Evolutionary conservation across 805 yeast species (phyloP).

Genomic region (Debaryomyces tyrocola): DNA sequence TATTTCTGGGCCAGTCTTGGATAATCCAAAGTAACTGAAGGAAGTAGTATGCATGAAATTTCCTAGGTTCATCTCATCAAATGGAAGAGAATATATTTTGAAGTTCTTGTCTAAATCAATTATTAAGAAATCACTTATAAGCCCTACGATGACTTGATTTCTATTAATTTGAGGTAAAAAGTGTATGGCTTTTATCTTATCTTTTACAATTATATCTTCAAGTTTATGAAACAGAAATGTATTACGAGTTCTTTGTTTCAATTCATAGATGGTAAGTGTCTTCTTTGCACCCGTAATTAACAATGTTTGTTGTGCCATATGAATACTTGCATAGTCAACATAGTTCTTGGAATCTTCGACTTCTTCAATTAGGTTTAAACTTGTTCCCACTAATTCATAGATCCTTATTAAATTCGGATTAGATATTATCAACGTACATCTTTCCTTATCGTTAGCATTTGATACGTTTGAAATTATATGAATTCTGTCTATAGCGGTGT

Average conservation of each 20-base stretch:
- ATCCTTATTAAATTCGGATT: conserved; percentile 23
- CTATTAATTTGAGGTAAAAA: conserved; percentile 7
- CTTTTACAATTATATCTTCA: conserved; percentile 28
- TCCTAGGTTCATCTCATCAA: conserved; percentile 18
- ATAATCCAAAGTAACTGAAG: conserved; percentile 41
- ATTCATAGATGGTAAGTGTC: conserved; percentile 25
- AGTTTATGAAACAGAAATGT: conserved; percentile 24
- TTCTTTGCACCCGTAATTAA: conserved; percentile 30
- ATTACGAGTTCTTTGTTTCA: conserved; percentile 30
- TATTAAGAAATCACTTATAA: conserved; percentile 24
- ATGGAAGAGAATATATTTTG: conserved; percentile 12
- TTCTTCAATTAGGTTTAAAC: conserved; percentile 30
- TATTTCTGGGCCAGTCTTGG: conserved; percentile 26
- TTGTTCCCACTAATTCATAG: conserved; percentile 31
- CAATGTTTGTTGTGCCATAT: conserved; percentile 17
- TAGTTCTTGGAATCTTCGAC: conserved; percentile 25
- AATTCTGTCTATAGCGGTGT: conserved; percentile 18
- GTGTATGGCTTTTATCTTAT: conserved; percentile 25
- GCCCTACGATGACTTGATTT: conserved; percentile 20
- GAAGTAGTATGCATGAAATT: conserved; percentile 24
- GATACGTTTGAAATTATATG: conserved; percentile 8
- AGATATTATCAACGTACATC: conserved; percentile 26
- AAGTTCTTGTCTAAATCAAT: conserved; percentile 20
- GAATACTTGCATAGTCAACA: conserved; percentile 16
- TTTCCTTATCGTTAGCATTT: conserved; percentile 15